Base-by-base conservation (phyloP, 345 rosid species). In the Carallia pectinifolia region DNA sequence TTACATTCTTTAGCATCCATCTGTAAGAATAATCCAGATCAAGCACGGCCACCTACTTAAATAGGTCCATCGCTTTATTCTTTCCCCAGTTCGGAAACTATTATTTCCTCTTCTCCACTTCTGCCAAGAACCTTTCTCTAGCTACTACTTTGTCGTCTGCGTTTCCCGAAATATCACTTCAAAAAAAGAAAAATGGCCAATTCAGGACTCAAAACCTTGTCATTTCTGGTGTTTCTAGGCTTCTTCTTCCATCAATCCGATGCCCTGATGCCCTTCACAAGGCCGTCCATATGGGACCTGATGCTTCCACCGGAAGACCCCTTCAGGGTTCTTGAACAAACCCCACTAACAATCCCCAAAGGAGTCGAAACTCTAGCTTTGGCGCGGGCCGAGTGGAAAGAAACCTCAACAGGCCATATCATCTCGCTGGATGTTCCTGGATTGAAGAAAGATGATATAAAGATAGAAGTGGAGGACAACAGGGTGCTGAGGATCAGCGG, bases 301-400 rank as follows among this genome's bases (percentile, higher is more conserved):
- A 80, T 76, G 76, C 13, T 73, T 4, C 83, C 79, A 4, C 9
- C 68, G 1, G 84, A 83, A 1, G 86, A 85, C 55, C 89, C 86
- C 6, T 83, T 81, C 29, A 65, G 81, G 31, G 62, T 81, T 62
- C 79, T 83, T 0, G 89, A 85, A 60, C 84, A 83, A 3, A 36
- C 66, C 53, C 85, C 89, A 1, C 58, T 81, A 0, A 53, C 83
- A 36, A 30, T 79, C 66, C 68, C 84, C 4, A 80, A 68, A 16
- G 85, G 74, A 27, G 2, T 40, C 0, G 77, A 78, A 13, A 44
- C 66, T 5, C 27, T 81, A 2, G 79, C 85, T 1, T 27, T 79
- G 7, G 82, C 85, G 4, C 38, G 79, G 34, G 81, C 81, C 5
- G 81, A 82, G 60, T 80, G 86, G 86, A 82, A 77, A 60, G 86